A percentile compares a stretch with the other conserved stretches of the same genome.
phyloP scores from a whole-genome alignment of 225 moss, liverwort and hornwort species.

The Bryum argenteum region DNA sequence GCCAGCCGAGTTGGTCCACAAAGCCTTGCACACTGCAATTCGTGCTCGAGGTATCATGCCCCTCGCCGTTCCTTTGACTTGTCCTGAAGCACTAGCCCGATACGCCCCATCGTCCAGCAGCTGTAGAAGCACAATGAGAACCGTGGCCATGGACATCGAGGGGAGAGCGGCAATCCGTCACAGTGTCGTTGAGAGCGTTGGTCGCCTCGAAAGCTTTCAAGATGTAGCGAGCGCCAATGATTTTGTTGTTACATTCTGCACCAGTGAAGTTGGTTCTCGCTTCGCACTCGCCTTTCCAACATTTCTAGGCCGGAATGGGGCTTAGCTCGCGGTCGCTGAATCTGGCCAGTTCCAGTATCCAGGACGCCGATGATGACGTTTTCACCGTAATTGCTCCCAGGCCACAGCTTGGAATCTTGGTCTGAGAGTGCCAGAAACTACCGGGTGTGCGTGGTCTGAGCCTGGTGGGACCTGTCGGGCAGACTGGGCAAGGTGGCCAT shows the following conservation, averaged over 20 bases:
- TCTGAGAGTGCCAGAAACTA: background rate
- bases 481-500: background rate
- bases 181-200: background rate
- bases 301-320: background rate
- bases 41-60: constrained; percentile 48
- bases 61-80: constrained; percentile 43
- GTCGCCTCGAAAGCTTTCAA: background rate
- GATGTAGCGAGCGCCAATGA: background rate
- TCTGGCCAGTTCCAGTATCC: background rate
- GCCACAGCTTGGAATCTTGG: background rate
- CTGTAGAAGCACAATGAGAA: background rate
- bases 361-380: background rate
- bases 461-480: no score
- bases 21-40: constrained; percentile 49
- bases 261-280: background rate
- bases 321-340: background rate
- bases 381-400: background rate
- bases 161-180: background rate
- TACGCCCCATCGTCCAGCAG: background rate
- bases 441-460: background rate
- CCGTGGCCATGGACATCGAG: background rate
- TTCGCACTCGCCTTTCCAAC: background rate
- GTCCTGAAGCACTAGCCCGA: background rate
- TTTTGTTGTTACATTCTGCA: background rate
- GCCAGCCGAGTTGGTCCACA: constrained; percentile 26